phyloP scores from a whole-genome alignment of 805 yeast genomes.

The Saturnispora silvae region DNA sequence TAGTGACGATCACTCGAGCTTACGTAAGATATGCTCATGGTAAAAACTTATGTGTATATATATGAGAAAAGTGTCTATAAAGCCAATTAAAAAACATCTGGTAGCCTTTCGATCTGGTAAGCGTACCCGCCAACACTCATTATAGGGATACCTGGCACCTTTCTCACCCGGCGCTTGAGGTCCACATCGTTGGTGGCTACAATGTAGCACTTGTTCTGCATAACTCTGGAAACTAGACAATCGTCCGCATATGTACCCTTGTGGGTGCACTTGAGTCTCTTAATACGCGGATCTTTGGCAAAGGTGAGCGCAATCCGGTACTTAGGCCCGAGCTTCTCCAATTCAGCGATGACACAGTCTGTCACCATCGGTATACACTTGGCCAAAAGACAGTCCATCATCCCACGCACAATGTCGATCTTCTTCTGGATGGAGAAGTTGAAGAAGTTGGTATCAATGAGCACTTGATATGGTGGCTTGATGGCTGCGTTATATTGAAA shows the following conservation, averaged over 20 bases:
- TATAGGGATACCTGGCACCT: constrained; percentile 94
- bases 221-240: constrained; percentile 83
- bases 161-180: constrained; percentile 83
- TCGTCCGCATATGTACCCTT: constrained; percentile 98
- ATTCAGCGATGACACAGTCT: constrained; percentile 96
- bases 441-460: constrained; percentile 93
- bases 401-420: constrained; percentile 86
- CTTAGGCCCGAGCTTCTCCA: constrained; percentile 91
- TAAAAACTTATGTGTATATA: no score
- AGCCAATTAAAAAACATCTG: constrained; percentile 69
- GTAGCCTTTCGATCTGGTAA: constrained; percentile 87
- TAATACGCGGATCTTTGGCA: constrained; percentile 89
- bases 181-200: constrained; percentile 99
- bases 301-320: constrained; percentile 85
- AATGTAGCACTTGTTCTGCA: constrained; percentile 93
- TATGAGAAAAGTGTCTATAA: no score
- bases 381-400: constrained; percentile 93
- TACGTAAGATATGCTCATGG: no score
- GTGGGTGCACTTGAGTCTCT: constrained; percentile 80
- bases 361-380: constrained; percentile 93
- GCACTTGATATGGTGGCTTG: constrained; percentile 95
- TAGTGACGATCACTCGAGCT: no score
- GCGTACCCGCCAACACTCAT: constrained; percentile 94
- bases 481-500: constrained; percentile 91
- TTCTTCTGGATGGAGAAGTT: constrained; percentile 95